Evolutionary conservation across 2,329 filamentous ascomycete genomes (phyloP).

Genomic region (Ilyonectria mors-panacis): DNA sequence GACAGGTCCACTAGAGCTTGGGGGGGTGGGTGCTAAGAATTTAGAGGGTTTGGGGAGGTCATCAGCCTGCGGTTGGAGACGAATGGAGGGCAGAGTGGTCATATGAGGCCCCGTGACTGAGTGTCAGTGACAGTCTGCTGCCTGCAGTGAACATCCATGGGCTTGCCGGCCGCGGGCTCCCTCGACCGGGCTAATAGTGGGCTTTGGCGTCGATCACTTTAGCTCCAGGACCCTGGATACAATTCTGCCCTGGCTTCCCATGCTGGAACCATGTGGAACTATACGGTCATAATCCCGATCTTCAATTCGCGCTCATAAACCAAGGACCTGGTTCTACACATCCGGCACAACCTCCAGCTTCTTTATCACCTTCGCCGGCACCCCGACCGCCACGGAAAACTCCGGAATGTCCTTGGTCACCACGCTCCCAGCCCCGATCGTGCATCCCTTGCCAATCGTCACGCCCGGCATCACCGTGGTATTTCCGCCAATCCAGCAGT

Average conservation of each 20-base stretch:
- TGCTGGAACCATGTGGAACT: background rate
- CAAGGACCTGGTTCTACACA: slow-evolving; percentile 16
- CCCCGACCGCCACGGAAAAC: slow-evolving; percentile 63
- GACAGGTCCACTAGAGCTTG: too few relatives aligned
- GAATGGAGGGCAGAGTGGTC: background rate
- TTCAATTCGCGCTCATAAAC: too few relatives aligned
- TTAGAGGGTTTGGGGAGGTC: too few relatives aligned
- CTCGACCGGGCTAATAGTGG: too few relatives aligned
- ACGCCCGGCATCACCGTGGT: slow-evolving; percentile 66
- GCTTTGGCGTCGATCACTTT: slow-evolving; percentile 5
- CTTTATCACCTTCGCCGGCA: slow-evolving; percentile 63
- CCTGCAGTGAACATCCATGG: background rate
- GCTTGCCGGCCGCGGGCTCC: too few relatives aligned
- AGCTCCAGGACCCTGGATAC: background rate
- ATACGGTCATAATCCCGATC: background rate
- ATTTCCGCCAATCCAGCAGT: slow-evolving; percentile 69
- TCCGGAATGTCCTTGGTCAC: slow-evolving; percentile 64
- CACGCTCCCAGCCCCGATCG: slow-evolving; percentile 63
- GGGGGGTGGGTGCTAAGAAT: too few relatives aligned
- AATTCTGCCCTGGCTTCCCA: background rate
- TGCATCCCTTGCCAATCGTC: slow-evolving; percentile 66
- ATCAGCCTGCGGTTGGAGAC: too few relatives aligned
- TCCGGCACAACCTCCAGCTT: slow-evolving; percentile 58
- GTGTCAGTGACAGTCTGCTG: background rate
- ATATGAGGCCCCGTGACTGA: background rate